These are phyloP conservation scores for Saccharum spontaneum DNA, from an alignment of 176 grass and related monocot species.

Conservation along the genomic window DNA sequence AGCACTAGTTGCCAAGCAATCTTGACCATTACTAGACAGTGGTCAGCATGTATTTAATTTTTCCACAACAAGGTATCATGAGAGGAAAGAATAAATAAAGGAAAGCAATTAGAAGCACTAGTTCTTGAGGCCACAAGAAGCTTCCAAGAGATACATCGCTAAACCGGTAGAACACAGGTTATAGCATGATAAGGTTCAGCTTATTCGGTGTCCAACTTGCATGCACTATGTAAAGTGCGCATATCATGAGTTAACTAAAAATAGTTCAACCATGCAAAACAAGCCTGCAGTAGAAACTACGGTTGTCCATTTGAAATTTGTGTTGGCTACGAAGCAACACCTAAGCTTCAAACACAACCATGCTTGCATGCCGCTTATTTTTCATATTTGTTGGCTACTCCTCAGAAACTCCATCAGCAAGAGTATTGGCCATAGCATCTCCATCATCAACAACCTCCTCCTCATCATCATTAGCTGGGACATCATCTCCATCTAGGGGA, in stretches of 20 bases:
- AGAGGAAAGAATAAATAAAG: not conserved
- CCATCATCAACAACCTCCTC: not conserved
- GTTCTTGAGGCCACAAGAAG: not conserved
- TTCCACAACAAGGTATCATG: not conserved
- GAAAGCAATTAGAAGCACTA: not conserved
- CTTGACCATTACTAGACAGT: not conserved
- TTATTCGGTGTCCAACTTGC: not conserved
- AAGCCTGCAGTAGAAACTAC: not conserved
- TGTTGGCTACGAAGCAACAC: not conserved
- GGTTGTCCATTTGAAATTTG: not conserved
- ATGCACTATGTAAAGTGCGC: not conserved
- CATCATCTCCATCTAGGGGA: not conserved
- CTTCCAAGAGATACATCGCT: not conserved
- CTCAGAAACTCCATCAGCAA: not conserved
- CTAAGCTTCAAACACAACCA: not conserved
- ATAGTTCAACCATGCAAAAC: not conserved
- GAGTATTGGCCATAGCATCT: not conserved
- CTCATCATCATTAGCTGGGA: not conserved
- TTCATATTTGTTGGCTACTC: conserved; percentile 10
- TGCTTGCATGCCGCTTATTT: not conserved
- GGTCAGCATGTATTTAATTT: not conserved
- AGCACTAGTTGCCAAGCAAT: not conserved
- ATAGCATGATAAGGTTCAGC: not conserved
- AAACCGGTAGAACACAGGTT: not conserved
- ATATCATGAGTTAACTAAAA: not conserved